A percentile compares a stretch with the other conserved stretches of the same genome.
These are phyloP conservation scores for Penstemon barbatus DNA, from an alignment of 257 asterid species.

Conservation along the genomic window DNA sequence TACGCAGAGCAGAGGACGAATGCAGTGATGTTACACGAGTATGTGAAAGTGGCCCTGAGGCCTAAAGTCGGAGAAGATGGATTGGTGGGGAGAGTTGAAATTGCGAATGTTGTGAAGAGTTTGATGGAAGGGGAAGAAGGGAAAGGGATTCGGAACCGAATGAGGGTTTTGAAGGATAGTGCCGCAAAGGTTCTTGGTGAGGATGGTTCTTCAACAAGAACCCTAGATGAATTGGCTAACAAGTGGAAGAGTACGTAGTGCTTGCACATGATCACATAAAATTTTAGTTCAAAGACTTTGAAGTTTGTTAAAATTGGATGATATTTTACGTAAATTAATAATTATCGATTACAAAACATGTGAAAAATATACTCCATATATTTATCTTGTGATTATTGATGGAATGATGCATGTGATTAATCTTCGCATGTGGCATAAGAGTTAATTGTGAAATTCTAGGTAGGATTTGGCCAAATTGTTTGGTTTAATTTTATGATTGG, in stretches of 20 bases:
- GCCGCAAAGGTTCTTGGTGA: constrained; percentile 39
- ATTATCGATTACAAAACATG: too few species aligned
- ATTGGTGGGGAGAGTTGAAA: constrained; percentile 43
- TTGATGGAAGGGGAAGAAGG: constrained; percentile 76
- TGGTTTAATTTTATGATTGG: too few species aligned
- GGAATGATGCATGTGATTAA: too few species aligned
- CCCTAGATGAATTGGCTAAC: constrained; percentile 29
- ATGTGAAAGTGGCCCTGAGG: constrained; percentile 49
- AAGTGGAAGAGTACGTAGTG: constrained; percentile 35
- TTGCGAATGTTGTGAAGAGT: constrained; percentile 43
- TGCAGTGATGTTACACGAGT: constrained; percentile 54
- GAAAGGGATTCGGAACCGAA: constrained; percentile 46
- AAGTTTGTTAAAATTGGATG: background rate
- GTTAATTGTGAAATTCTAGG: too few species aligned
- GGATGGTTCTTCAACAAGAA: constrained; percentile 36
- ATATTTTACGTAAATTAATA: background rate
- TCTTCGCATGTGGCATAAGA: too few species aligned
- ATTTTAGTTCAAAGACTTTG: too few species aligned
- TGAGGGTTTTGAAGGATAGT: constrained; percentile 56
- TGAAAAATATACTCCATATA: too few species aligned
- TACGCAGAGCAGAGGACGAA: constrained; percentile 81
- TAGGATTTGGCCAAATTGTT: too few species aligned
- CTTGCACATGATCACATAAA: background rate
- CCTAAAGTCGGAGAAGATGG: constrained; percentile 42
- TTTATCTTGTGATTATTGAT: too few species aligned